Evolutionary conservation across 2,329 filamentous ascomycete species (phyloP), one percentile per base, ranked within the genome.

Genomic region (Alternaria postmessia): DNA sequence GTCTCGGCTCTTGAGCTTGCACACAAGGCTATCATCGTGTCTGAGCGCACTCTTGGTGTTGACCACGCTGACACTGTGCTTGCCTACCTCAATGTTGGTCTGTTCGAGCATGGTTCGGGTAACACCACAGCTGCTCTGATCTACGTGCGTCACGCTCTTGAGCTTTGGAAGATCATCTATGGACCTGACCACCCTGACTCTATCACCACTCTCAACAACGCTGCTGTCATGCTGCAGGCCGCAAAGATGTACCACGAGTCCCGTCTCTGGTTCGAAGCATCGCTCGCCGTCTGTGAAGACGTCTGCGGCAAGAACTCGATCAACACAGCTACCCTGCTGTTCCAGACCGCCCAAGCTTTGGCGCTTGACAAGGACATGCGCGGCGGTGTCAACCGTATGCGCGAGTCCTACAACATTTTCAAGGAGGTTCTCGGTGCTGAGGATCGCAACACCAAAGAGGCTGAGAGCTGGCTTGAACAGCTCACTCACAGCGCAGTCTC

Each of bases 141-240:
- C 12, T 97, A 96, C 77, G 91, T 96, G 66, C 92, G 92, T 77
- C 95, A 99, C 78, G 95, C 95, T 7, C 87, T 99, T 68, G 90
- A 95, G 76, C 85, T 99, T 64, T 98, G 94, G 94, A 97, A 97
- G 84, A 87, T 98, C 71, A 94, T 98, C 72, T 99, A 97, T 76
- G 95, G 95, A 32, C 84, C 90, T 30, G 91, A 93, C 72, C 95
- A 99, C 80, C 95, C 95, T 3, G 95, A 99, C 81, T 96, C 93
- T 8, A 97, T 99, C 80, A 99, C 96, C 8, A 98, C 95, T 16
- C 91, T 98, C 81, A 99, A 98, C 86, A 99, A 99, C 75, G 94
- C 93, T 20, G 95, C 95, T 7, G 95, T 99, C 61, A 99, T 99
- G 95, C 88, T 99, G 59, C 95, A 99, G 81, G 90, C 93, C 57